Base-by-base conservation (phyloP, 805 yeast genomes). In the Candida coleopterorum region DNA sequence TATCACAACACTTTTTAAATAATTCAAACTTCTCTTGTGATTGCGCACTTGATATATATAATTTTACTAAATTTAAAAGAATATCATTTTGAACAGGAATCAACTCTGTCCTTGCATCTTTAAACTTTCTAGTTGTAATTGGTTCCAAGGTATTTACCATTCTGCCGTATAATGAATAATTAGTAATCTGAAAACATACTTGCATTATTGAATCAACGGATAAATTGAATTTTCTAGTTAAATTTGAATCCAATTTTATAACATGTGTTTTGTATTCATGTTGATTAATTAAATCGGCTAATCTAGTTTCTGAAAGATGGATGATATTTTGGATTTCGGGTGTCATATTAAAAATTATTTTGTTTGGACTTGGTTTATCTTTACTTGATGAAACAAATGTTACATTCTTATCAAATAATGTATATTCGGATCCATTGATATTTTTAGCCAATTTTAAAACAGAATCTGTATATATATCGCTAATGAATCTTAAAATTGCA, bases 91-190 rank as follows among this genome's bases (percentile, higher is more conserved):
- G 90, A 27, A 82, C 66, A 17, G 84, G 75, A 28, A 82, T 66
- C 16, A 82, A 69, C 43, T 82, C 86, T 0, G 88, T 80, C 47
- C 94, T 70, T 4, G 88, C 70, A 52, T 79, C 79, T 42, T 67
- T 68, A 56, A 81, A 84, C 41, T 68, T 68, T 41, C 94, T 65
- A 1, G 89, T 83, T 4, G 88, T 78, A 18, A 76, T 72, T 3
- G 81, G 81, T 38, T 77, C 78, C 34, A 79, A 68, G 3, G 70
- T 64, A 45, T 67, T 66, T 14, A 60, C 65, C 39, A 71, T 48
- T 40, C 63, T 68, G 2, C 81, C 81, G 43, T 76, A 76, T 29
- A 76, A 54, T 0, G 81, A 75, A 50, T 72, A 75, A 50, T 74
- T 62, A 3, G 79, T 64, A 15, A 75, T 65, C 48, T 76, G 81